Evolutionary conservation across 192 early-diverging fungal species (phyloP).

Genomic region (Globomyces pollinis-pini): DNA sequence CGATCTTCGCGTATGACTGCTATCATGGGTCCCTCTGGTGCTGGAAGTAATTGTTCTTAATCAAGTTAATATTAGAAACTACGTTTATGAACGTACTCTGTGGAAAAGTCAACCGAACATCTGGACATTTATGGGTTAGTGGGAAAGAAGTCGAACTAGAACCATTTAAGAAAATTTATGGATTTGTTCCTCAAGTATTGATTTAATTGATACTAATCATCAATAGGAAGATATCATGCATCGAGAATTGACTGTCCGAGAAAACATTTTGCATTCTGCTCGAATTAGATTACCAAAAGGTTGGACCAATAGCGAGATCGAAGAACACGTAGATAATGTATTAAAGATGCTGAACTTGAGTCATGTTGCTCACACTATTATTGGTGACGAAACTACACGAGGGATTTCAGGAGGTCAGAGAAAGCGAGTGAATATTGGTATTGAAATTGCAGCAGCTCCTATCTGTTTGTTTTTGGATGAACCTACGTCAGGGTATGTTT

Average conservation of each 20-base stretch:
- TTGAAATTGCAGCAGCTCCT: conserved; percentile 77
- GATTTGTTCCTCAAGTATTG: conserved; percentile 36
- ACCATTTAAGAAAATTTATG: conserved; percentile 29
- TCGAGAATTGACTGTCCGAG: conserved; percentile 58
- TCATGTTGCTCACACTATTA: conserved; percentile 23
- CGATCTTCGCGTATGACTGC: conserved; percentile 71
- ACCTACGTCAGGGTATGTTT: conserved; percentile 77
- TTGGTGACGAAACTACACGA: conserved; percentile 64
- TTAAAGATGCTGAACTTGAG: conserved; percentile 52
- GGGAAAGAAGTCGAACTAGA: conserved; percentile 22
- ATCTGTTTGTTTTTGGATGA: conserved; percentile 80
- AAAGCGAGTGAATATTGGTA: conserved; percentile 76
- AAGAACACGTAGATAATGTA: conserved; percentile 66
- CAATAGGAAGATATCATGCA: conserved; percentile 35
- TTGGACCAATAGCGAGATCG: conserved; percentile 60
- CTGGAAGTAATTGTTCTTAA: no score
- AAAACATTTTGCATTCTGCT: conserved; percentile 73
- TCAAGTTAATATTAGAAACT: no score
- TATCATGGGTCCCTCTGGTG: conserved; percentile 89
- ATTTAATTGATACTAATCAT: no score
- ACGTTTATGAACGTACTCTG: conserved; percentile 24
- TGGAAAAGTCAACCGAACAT: conserved; percentile 27
- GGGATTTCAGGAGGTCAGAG: conserved; percentile 85
- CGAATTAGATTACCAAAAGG: conserved; percentile 62
- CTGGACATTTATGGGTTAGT: conserved; percentile 29